phyloP scores from a whole-genome alignment of 495 filamentous ascomycete genomes.

The Aspergillus hancockii region DNA sequence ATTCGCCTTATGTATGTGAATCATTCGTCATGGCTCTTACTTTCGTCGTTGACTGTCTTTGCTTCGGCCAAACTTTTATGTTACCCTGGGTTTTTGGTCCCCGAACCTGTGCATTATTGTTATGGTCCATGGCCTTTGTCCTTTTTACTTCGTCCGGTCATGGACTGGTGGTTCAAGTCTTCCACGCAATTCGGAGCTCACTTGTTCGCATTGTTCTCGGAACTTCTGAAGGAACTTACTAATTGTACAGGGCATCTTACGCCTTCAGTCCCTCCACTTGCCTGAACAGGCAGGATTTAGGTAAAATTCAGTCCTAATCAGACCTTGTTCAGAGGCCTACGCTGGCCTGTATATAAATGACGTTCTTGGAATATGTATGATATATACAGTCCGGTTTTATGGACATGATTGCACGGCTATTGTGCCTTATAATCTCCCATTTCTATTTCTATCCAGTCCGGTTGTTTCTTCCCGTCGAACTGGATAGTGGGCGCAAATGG shows the following conservation, averaged over 20 bases:
- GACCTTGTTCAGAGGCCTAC: no score
- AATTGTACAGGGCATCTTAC: no score
- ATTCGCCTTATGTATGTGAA: constrained; percentile 20
- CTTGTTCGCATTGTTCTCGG: not conserved
- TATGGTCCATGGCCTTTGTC: constrained; percentile 15
- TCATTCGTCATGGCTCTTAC: constrained; percentile 9
- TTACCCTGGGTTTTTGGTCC: constrained; percentile 28
- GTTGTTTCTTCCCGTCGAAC: no score
- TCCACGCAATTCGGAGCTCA: constrained; percentile 11
- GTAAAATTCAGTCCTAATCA: no score
- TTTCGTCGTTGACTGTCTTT: constrained; percentile 24
- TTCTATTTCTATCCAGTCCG: no score
- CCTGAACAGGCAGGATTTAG: no score
- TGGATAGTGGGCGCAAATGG: no score
- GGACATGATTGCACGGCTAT: not conserved
- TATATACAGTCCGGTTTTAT: not conserved
- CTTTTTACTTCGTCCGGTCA: constrained; percentile 6
- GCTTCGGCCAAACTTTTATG: constrained; percentile 29
- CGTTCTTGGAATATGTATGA: not conserved
- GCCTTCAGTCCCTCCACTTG: no score
- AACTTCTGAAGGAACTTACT: constrained; percentile 1
- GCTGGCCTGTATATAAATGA: no score
- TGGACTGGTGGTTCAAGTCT: constrained; percentile 16
- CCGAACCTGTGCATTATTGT: constrained; percentile 28
- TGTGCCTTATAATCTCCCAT: no score